Evolutionary conservation across 192 early-diverging fungal species (phyloP).

Genomic region (Coemansia aciculifera): DNA sequence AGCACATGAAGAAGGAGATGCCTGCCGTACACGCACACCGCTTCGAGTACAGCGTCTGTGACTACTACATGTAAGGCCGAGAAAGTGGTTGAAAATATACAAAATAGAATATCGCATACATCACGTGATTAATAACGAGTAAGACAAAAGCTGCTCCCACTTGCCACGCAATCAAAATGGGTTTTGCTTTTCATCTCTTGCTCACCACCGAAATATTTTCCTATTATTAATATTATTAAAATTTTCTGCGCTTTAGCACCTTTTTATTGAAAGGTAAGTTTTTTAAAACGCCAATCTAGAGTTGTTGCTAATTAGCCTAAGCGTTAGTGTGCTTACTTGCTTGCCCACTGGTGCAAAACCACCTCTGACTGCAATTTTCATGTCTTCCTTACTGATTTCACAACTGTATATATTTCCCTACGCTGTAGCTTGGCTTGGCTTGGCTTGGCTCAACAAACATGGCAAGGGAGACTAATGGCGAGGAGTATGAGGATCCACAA

Average conservation of each 20-base stretch:
- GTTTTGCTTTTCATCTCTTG: background rate
- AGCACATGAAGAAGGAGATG: conserved; percentile 53
- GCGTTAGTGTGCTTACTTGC: too few species aligned
- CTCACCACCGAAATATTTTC: too few species aligned
- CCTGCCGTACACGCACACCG: conserved; percentile 37
- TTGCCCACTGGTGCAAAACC: too few species aligned
- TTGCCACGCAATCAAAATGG: background rate
- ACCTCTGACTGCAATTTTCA: too few species aligned
- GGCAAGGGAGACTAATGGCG: background rate
- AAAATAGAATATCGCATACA: background rate
- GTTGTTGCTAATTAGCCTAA: too few species aligned
- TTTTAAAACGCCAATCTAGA: too few species aligned
- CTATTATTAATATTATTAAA: too few species aligned
- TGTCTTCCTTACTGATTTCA: background rate
- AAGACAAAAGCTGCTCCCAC: background rate
- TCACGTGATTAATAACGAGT: background rate
- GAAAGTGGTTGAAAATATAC: too few species aligned
- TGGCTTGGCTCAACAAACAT: background rate
- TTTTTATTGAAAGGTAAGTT: too few species aligned
- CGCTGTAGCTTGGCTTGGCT: background rate
- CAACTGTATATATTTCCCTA: background rate
- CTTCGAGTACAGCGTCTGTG: conserved; percentile 48
- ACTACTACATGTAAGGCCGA: conserved; percentile 22
- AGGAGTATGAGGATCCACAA: background rate
- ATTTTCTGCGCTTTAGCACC: too few species aligned